Evolutionary conservation across 1,284 basidiomycete genomes (phyloP), one percentile per base, ranked within the genome.

Genomic region (Takashimella tepidaria): DNA sequence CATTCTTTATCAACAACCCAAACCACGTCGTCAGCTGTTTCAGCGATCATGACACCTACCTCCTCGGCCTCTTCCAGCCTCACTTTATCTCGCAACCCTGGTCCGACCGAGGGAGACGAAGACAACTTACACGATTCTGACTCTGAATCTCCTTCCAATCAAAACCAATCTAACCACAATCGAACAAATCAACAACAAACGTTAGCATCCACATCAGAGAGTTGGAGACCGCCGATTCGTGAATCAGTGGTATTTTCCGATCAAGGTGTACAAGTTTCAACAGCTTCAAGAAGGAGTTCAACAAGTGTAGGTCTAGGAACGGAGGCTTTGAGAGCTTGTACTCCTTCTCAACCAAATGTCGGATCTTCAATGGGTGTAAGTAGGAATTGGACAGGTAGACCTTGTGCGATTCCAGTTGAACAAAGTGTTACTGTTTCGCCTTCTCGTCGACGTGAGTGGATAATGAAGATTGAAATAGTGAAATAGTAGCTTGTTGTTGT

Each of bases 221-320:
- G n/a, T n/a, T 2, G 52, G 44, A 43, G 19, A 40, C 41, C 22
- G 26, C 16, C 47, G 24, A 63, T 65, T 51, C 52, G 56, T 27
- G 63, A 65, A 45, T 53, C 51, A 8, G 55, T 60, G 16, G 58
- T 59, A 20, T 65, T 61, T 47, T 60, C 62, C 5, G 49, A 55
- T 0, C 52, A 55, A 8, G 47, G 48, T 12, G 45, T 49, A 1
- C 21, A 47, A 8, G 31, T 37, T 8, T 37, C 31, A 8, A 37
- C 31, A 37, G 31, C 31, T 8, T 37, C 31, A 16, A 37, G 31
- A 16, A 37, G 31, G 31, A 8, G 10, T 8, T 37, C 31, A 37
- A 16, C 31, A 16, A 37, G 31, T 16, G 10, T 37, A 16, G 31
- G n/a, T n/a, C n/a, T n/a, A n/a, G n/a, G n/a, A n/a, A n/a, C n/a